Conservation (phyloP, 1,284 basidiomycete species). For the Flammula alnicola region DNA sequence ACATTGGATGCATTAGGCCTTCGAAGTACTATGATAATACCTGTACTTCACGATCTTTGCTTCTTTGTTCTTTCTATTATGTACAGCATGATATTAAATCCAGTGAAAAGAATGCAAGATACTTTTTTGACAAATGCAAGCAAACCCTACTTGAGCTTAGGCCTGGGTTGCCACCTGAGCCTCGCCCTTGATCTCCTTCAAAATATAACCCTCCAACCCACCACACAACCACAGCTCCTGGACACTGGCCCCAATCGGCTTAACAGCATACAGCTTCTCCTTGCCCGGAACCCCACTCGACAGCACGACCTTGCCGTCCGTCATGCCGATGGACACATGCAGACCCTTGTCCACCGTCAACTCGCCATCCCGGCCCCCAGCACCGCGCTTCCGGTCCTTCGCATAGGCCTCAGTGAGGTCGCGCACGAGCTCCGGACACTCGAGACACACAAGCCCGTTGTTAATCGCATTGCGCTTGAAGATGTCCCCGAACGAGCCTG, state of each 20-base stretch:
- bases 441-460: slow-evolving; percentile 95
- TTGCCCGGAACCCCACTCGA: slow-evolving; percentile 43
- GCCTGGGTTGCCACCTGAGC: background rate
- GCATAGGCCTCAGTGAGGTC: slow-evolving; percentile 83
- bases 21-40: too few species aligned
- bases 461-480: slow-evolving; percentile 99
- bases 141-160: too few species aligned
- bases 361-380: slow-evolving; percentile 79
- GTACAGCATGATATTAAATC: slow-evolving; percentile 12
- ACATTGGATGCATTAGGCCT: too few species aligned
- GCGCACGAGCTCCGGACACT: slow-evolving; percentile 87
- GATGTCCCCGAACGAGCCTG: slow-evolving; percentile 98
- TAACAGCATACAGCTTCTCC: slow-evolving; percentile 68
- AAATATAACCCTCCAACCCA: slow-evolving; percentile 78
- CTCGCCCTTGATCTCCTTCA: slow-evolving; percentile 66
- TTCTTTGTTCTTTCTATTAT: too few species aligned
- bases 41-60: too few species aligned
- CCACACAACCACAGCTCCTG: slow-evolving; percentile 91
- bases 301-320: slow-evolving; percentile 68
- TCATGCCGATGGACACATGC: slow-evolving; percentile 70
- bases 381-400: slow-evolving; percentile 73
- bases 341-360: slow-evolving; percentile 80
- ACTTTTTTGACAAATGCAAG: slow-evolving; percentile 13
- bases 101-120: slow-evolving; percentile 6
- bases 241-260: slow-evolving; percentile 86